Evolutionary conservation across 257 asterid genomes (phyloP).

Genomic region (Perilla frutescens): DNA sequence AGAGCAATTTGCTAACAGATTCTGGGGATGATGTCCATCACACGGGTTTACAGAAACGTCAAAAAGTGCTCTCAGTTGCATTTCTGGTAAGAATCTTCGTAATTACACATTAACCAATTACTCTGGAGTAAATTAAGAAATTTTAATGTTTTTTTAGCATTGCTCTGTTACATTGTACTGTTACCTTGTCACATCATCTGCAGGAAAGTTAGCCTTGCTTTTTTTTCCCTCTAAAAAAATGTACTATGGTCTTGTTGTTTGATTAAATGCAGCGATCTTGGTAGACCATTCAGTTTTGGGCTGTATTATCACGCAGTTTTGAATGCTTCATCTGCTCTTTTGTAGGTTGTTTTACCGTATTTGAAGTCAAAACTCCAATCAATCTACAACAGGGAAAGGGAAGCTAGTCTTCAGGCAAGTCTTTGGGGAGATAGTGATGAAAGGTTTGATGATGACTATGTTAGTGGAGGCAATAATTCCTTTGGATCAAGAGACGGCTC

Average conservation of each 20-base stretch:
- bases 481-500: conserved; percentile 52
- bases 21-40: conserved; percentile 58
- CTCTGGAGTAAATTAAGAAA: conserved; percentile 13
- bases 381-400: conserved; percentile 85
- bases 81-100: conserved; percentile 62
- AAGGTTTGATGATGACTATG: conserved; percentile 57
- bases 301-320: neutral
- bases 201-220: conserved; percentile 6
- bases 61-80: conserved; percentile 85
- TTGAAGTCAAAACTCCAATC: conserved; percentile 85
- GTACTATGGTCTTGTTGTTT: neutral
- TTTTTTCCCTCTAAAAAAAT: neutral
- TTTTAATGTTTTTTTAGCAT: neutral
- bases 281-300: conserved; percentile 1
- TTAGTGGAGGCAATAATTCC: conserved; percentile 50
- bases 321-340: conserved; percentile 33
- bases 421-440: conserved; percentile 91
- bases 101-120: conserved; percentile 7
- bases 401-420: conserved; percentile 93
- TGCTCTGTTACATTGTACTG: conserved; percentile 4
- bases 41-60: conserved; percentile 73
- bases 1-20: conserved; percentile 38
- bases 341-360: conserved; percentile 86
- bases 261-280: neutral
- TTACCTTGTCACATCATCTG: neutral